Evolutionary conservation across 805 yeast species (phyloP).

Genomic region (Lipomyces starkeyi): DNA sequence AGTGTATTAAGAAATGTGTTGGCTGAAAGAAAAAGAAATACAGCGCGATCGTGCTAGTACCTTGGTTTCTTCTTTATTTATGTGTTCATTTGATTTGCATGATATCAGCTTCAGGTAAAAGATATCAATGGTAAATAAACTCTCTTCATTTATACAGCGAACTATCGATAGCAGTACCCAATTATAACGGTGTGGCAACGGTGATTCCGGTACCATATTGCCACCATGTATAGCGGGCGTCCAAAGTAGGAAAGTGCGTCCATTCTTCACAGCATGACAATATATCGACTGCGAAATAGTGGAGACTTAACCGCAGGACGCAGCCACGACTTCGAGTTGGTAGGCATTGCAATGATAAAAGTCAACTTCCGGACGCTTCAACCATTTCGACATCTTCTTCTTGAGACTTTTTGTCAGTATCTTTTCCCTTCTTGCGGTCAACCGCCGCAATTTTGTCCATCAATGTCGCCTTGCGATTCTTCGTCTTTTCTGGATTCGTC

Average conservation of each 20-base stretch:
- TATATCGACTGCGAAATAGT: neutral
- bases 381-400: constrained; percentile 10
- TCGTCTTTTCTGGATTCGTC: constrained; percentile 17
- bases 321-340: neutral
- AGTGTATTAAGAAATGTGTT: constrained; percentile 27
- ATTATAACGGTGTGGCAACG: neutral
- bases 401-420: neutral
- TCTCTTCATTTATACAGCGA: neutral
- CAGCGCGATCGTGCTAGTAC: neutral
- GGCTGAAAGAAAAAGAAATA: constrained; percentile 4
- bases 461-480: constrained; percentile 18
- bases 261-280: neutral
- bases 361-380: constrained; percentile 10
- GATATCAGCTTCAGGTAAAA: neutral
- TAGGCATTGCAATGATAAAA: neutral
- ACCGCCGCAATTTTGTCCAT: constrained; percentile 24
- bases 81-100: neutral
- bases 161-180: neutral
- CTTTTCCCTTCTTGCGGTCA: constrained; percentile 13
- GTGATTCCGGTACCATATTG: neutral
- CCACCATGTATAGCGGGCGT: neutral
- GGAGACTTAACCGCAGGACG: neutral
- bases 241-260: neutral
- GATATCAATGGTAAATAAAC: neutral
- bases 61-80: neutral